These are phyloP conservation scores for Achaetomium macrosporum DNA, from an alignment of 2,329 filamentous ascomycete genomes.

Conservation along the genomic window DNA sequence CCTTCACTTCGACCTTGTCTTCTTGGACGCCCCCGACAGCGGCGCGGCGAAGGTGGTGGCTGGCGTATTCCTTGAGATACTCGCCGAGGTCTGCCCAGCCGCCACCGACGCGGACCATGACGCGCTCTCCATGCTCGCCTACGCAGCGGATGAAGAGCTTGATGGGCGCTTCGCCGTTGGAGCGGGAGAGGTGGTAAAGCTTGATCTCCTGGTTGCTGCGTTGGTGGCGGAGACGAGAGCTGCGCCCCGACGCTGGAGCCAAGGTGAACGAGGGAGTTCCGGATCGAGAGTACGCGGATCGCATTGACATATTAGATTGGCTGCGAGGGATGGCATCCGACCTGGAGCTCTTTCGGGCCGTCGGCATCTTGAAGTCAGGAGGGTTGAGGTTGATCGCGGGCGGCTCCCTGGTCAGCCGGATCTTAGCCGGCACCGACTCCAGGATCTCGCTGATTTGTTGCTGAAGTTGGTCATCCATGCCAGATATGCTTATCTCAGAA, in stretches of 20 bases:
- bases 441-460: slow-evolving; percentile 76
- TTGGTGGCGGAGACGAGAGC: slow-evolving; percentile 41
- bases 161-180: slow-evolving; percentile 78
- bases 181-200: slow-evolving; percentile 83
- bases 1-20: slow-evolving; percentile 53
- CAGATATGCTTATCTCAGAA: slow-evolving; percentile 33
- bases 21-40: slow-evolving; percentile 38
- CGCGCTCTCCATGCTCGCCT: slow-evolving; percentile 80
- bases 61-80: slow-evolving; percentile 88
- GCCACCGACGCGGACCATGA: slow-evolving; percentile 96
- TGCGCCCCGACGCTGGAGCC: slow-evolving; percentile 52
- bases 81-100: slow-evolving; percentile 98
- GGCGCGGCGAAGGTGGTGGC: slow-evolving; percentile 77
- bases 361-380: slow-evolving; percentile 49
- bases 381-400: slow-evolving; percentile 48
- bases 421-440: slow-evolving; percentile 69
- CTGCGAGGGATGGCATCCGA: slow-evolving; percentile 41
- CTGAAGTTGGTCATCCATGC: slow-evolving; percentile 63
- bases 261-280: slow-evolving; percentile 64
- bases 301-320: slow-evolving; percentile 41
- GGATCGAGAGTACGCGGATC: slow-evolving; percentile 43
- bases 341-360: slow-evolving; percentile 32
- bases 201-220: slow-evolving; percentile 69
- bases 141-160: slow-evolving; percentile 93
- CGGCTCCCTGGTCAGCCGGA: slow-evolving; percentile 60